A percentile compares a stretch with the other conserved stretches of the same genome.
Conservation (phyloP, 768 basidiomycete species). For the Porpolomopsis calyptriformis region DNA sequence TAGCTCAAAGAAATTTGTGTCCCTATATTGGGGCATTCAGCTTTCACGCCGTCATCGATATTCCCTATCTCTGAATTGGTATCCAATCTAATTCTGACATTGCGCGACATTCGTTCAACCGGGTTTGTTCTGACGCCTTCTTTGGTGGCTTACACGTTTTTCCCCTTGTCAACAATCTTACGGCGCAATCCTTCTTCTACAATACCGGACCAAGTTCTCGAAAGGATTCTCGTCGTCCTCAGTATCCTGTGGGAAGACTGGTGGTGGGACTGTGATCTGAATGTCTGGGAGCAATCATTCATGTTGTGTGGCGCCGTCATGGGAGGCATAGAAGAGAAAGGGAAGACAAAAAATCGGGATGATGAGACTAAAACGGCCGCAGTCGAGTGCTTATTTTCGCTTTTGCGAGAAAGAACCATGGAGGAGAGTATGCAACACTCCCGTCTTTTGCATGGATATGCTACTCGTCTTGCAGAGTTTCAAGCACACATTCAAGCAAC, state of each 20-base stretch:
- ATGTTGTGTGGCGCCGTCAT: conserved; percentile 60
- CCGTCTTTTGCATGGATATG: conserved; percentile 13
- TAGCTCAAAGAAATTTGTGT: conserved; percentile 71
- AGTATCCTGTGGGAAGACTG: conserved; percentile 53
- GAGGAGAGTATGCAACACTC: conserved; percentile 26
- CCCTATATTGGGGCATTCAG: conserved; percentile 62
- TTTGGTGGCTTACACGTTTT: conserved; percentile 75
- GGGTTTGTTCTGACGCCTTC: conserved; percentile 36
- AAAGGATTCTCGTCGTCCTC: conserved; percentile 56
- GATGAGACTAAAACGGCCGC: conserved; percentile 81
- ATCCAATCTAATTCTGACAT: conserved; percentile 35
- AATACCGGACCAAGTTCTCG: conserved; percentile 73
- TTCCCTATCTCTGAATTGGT: conserved; percentile 42
- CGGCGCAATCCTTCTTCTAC: conserved; percentile 57
- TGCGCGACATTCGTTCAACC: conserved; percentile 34
- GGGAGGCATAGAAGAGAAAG: conserved; percentile 55
- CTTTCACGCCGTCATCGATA: conserved; percentile 46
- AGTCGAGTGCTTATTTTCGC: conserved; percentile 47
- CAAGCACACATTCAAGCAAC: conserved; percentile 33
- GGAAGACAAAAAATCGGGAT: conserved; percentile 55
- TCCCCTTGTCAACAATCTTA: conserved; percentile 78
- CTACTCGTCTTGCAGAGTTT: conserved; percentile 26
- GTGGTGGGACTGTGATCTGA: conserved; percentile 75
- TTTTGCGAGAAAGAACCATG: conserved; percentile 44
- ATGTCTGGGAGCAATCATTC: conserved; percentile 79